Evolutionary conservation across 495 filamentous ascomycete species (phyloP), one percentile per base, ranked within the genome.

Genomic region (Recurvomyces mirabilis): DNA sequence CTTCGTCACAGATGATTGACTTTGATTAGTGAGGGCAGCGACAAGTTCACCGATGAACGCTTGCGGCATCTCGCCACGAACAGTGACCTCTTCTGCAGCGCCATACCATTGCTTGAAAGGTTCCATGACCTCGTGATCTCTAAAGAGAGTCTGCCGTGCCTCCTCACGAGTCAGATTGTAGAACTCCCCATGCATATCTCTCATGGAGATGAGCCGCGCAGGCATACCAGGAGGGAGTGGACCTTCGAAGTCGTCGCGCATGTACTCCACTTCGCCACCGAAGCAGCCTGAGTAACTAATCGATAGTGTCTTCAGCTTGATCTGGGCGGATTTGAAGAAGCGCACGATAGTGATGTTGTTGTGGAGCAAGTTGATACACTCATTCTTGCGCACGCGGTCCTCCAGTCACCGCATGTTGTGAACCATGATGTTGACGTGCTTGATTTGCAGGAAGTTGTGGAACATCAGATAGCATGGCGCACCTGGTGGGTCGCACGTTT

Each of bases 381-480:
- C 38, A 25, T 28, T n/a, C 19, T 12, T 10, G 10, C 6, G 41
- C 26, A 30, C 10, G 2, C 28, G 41, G 14, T 43, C 41, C 4
- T 6, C 17, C 26, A 43, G 41, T 13, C 13, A n/a, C 10, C 41
- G 29, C 5, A 14, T 18, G 20, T 43, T 32, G 17, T 21, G 10
- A 29, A 43, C 28, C 9, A 34, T 34, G 41, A 43, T 23, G 41
- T 34, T 7, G 29, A 43, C 12, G 29, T 43, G 41, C 41, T 43
- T 43, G 41, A 43, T 34, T 18, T 34, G 23, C 15, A 11, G 7
- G 29, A 43, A 7, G 19, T 43, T 43, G 41, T 43, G 41, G 20
- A 43, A 20, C 26, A 19, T 10, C n/a, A 43, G 12, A n/a, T 10
- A 33, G 29, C 41, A 43, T 6, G 41, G 41, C 21, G 11, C 14